phyloP scores from a whole-genome alignment of 2,329 filamentous ascomycete species.

The Fusarium citri region DNA sequence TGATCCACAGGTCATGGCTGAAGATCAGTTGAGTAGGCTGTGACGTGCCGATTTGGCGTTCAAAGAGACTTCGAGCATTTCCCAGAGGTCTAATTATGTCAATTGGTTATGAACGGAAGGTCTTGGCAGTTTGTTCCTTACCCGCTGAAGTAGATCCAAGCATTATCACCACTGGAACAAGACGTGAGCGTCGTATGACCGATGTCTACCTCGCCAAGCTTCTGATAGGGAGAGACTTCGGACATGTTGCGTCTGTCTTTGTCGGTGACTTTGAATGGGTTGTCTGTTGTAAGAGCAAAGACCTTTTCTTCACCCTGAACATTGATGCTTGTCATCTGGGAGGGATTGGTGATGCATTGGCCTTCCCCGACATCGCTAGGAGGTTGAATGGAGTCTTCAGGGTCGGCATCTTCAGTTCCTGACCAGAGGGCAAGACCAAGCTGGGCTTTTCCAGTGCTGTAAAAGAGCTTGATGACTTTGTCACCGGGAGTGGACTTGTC shows the following conservation, averaged over 20 bases:
- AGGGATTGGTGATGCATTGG: constrained; percentile 2
- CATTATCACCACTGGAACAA: fast-evolving
- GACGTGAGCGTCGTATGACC: neutral
- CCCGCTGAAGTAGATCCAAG: neutral
- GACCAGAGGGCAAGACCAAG: neutral
- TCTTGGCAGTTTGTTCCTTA: no score
- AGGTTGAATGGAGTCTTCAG: neutral
- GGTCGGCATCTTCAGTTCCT: neutral
- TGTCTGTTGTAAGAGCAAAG: neutral
- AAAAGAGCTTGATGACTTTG: neutral
- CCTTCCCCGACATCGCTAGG: neutral
- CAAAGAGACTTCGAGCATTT: neutral
- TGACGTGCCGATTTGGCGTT: neutral
- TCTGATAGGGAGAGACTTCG: neutral
- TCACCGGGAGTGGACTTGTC: neutral
- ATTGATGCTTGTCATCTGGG: neutral
- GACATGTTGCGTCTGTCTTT: fast-evolving
- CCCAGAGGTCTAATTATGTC: neutral
- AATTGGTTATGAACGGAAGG: no score
- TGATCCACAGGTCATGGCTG: neutral
- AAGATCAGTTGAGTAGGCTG: neutral
- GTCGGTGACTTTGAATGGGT: neutral
- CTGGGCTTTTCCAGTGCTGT: neutral
- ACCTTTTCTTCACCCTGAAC: neutral
- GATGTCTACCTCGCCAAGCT: fast-evolving